Evolutionary conservation across 78 protist genomes (phyloP), one percentile per base, ranked within the genome.

Genomic region (Mantamonas sphyraenae): DNA sequence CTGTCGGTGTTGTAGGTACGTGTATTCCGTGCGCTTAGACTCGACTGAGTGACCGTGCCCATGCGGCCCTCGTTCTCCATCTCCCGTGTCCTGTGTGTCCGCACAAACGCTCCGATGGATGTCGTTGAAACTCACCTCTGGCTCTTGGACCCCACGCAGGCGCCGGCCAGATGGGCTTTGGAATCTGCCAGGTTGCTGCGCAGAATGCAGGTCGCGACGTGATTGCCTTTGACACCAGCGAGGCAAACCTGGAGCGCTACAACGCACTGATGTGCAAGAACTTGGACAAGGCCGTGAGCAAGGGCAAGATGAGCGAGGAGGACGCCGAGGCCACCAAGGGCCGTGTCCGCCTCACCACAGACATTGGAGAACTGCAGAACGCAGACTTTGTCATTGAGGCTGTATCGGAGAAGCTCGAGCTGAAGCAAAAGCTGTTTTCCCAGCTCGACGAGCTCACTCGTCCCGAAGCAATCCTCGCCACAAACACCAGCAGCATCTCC

Each of bases 401-500:
- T 28, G 86, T 76, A 34, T 70, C 79, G 50, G 94, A 89, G 74
- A 74, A 85, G 59, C 20, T 77, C 31, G 86, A 67, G 35, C 59
- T 84, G 51, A 89, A 89, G 74, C 62, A 62, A 31, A 38, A 60
- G 0, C 38, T 89, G 42, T 89, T 89, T 66, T 28, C 40, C 12
- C 26, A 39, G 39, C 74, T 88, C 37, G 10, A 40, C 60, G 60
- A 30, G 39, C 61, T 88, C 37, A 12, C 55, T 19, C 51, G 51
- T 3, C 67, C 83, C 22, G 81, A 42, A 24, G 20, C 85, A 22
- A 82, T 88, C 31, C 80, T 89, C 35, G 90, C 90, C 4, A 57
- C 94, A 16, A 89, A 89, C 75, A 89, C 94, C 26, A 78, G 86
- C 35, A 78, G 86, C 37, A 89, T 89, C 71, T 82, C 90, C 30